Evolutionary conservation across 306 rosid species (phyloP).

Genomic region (Astragalus glycyphyllos): DNA sequence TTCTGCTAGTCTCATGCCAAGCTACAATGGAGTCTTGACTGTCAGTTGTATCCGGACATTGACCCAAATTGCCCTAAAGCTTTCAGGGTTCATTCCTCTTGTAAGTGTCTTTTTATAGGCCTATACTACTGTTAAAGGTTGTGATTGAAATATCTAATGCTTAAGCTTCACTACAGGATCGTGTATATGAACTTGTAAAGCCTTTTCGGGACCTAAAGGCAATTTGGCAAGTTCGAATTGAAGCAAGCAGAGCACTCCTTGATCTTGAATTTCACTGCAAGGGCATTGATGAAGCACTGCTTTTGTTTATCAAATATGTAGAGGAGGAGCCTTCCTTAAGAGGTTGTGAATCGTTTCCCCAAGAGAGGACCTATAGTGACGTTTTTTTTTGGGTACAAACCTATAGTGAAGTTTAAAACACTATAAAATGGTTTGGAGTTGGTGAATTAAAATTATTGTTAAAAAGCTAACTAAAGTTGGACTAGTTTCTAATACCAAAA

Average conservation of each 20-base stretch:
- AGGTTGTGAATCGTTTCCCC: slow-evolving; percentile 60
- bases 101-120: slow-evolving; percentile 55
- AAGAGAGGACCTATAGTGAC: slow-evolving; percentile 1
- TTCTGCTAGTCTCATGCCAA: slow-evolving; percentile 90
- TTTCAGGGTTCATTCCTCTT: slow-evolving; percentile 76
- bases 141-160: slow-evolving; percentile 37
- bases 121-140: slow-evolving; percentile 35
- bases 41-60: slow-evolving; percentile 86
- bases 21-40: slow-evolving; percentile 92
- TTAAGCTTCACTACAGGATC: slow-evolving; percentile 67
- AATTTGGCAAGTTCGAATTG: slow-evolving; percentile 85
- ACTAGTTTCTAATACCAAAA: too few relatives aligned
- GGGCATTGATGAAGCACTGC: slow-evolving; percentile 75
- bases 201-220: slow-evolving; percentile 72
- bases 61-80: slow-evolving; percentile 92
- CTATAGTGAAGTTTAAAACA: neutral
- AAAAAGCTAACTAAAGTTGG: slow-evolving; percentile 14
- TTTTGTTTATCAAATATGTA: slow-evolving; percentile 70
- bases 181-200: slow-evolving; percentile 74
- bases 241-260: slow-evolving; percentile 89
- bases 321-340: slow-evolving; percentile 83
- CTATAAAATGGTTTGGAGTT: slow-evolving; percentile 21
- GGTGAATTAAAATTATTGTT: slow-evolving; percentile 10
- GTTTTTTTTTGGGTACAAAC: too few relatives aligned
- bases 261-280: slow-evolving; percentile 91